phyloP scores from a whole-genome alignment of 163 green algal genomes.

The Picocystis sp. region DNA sequence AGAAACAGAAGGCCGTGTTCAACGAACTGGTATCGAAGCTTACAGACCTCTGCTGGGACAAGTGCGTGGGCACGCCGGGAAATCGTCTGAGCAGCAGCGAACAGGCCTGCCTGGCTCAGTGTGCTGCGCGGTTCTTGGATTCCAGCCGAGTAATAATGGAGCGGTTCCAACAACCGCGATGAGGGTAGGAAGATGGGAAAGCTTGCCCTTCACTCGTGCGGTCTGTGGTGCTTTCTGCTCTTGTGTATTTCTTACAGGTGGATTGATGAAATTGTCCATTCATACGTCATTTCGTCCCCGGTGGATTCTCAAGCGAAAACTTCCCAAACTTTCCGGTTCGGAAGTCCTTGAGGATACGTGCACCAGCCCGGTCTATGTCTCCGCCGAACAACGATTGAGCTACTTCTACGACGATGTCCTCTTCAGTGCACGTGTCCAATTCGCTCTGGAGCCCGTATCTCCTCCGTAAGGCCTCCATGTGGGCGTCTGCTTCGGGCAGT shows the following conservation, averaged over 20 bases:
- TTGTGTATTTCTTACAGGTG: too few species aligned
- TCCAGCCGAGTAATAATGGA: conserved; percentile 18
- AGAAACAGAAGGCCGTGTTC: conserved; percentile 28
- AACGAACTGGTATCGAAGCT: conserved; percentile 25
- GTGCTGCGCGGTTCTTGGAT: conserved; percentile 18
- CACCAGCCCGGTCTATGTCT: conserved; percentile 60
- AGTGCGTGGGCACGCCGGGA: conserved; percentile 20
- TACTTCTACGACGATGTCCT: conserved; percentile 44
- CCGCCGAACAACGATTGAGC: conserved; percentile 46
- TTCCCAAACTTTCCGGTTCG: conserved; percentile 29
- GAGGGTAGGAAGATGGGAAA: too few species aligned
- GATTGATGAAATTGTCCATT: too few species aligned
- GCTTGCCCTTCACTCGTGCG: too few species aligned
- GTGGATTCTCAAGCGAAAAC: conserved; percentile 54
- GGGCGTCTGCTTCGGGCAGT: conserved; percentile 25
- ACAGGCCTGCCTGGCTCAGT: conserved; percentile 15
- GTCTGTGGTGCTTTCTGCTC: too few species aligned
- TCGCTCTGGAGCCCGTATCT: conserved; percentile 18
- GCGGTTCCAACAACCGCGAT: conserved; percentile 3
- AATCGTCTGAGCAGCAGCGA: conserved; percentile 15
- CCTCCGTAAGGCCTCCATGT: conserved; percentile 13
- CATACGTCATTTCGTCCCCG: background rate
- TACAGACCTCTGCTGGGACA: conserved; percentile 26
- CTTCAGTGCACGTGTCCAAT: conserved; percentile 14
- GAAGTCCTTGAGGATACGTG: conserved; percentile 77